Conservation (phyloP, 345 rosid species). For the Citropsis articulata region DNA sequence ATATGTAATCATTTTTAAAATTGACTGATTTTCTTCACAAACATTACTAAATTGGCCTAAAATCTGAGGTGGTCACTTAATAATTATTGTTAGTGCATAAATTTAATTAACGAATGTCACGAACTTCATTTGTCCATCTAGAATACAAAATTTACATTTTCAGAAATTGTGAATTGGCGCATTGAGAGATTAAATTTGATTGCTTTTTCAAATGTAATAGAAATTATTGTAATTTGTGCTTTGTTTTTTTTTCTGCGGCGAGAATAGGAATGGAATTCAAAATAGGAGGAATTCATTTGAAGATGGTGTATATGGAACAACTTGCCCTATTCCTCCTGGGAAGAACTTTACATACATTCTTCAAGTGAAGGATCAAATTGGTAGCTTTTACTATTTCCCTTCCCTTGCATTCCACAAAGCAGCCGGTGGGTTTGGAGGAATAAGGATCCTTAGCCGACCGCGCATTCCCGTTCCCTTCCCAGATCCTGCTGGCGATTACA, state of each 20-base stretch:
- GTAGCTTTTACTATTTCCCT: conserved; percentile 80
- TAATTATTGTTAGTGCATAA: too few species aligned
- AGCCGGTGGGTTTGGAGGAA: conserved; percentile 73
- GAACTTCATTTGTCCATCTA: neutral
- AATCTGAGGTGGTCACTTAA: too few species aligned
- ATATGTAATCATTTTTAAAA: too few species aligned
- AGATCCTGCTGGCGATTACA: conserved; percentile 59
- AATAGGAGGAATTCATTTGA: conserved; percentile 80
- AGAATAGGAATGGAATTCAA: conserved; percentile 73
- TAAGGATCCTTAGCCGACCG: conserved; percentile 67
- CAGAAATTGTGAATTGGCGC: too few species aligned
- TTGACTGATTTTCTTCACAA: fast-evolving
- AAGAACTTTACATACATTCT: conserved; percentile 77
- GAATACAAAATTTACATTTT: too few species aligned
- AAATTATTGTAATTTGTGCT: neutral
- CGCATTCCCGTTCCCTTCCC: conserved; percentile 68
- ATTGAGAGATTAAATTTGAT: neutral
- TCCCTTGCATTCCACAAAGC: conserved; percentile 78
- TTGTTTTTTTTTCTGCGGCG: neutral
- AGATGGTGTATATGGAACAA: conserved; percentile 82
- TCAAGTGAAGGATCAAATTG: conserved; percentile 76
- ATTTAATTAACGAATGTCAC: too few species aligned
- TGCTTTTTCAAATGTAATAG: neutral
- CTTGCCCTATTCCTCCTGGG: conserved; percentile 92
- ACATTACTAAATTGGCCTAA: too few species aligned